A percentile compares a stretch with the other conserved stretches of the same genome.
These are phyloP conservation scores for Fusarium duplospermum DNA, from an alignment of 2,329 filamentous ascomycete genomes.

Conservation along the genomic window DNA sequence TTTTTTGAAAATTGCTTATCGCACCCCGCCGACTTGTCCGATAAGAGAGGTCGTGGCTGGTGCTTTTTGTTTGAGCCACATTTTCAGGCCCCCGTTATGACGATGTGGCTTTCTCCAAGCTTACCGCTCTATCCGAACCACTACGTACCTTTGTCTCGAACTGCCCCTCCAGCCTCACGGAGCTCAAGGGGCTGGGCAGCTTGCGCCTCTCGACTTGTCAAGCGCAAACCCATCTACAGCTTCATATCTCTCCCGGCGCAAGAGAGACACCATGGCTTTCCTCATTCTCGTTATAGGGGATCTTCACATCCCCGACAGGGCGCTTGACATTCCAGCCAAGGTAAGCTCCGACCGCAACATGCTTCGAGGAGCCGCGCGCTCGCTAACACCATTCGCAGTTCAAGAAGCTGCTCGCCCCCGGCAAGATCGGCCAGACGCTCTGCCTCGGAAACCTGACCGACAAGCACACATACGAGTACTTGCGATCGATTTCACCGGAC, in stretches of 20 bases:
- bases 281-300: slow-evolving; percentile 93
- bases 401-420: slow-evolving; percentile 85
- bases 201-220: slow-evolving; percentile 34
- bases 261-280: slow-evolving; percentile 76
- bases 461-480: slow-evolving; percentile 83
- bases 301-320: slow-evolving; percentile 92
- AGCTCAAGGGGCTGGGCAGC: slow-evolving; percentile 42
- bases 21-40: slow-evolving; percentile 38
- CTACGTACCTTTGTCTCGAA: slow-evolving; percentile 37
- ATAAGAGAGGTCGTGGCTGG: slow-evolving; percentile 37
- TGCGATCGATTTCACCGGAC: slow-evolving; percentile 78
- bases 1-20: slow-evolving; percentile 47
- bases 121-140: slow-evolving; percentile 48
- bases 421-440: slow-evolving; percentile 85
- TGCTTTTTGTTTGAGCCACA: slow-evolving; percentile 26
- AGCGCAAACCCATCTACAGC: slow-evolving; percentile 35
- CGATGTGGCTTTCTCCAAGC: slow-evolving; percentile 15
- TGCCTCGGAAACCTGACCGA: slow-evolving; percentile 86
- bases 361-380: slow-evolving; percentile 26
- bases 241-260: slow-evolving; percentile 34
- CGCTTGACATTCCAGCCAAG: slow-evolving; percentile 91
- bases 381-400: slow-evolving; percentile 66
- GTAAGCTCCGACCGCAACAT: slow-evolving; percentile 56
- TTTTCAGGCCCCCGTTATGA: slow-evolving; percentile 34
- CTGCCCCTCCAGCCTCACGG: slow-evolving; percentile 46